These are phyloP conservation scores for Pythium utonaiense DNA, from an alignment of 352 stramenopile species.

Conservation along the genomic window DNA sequence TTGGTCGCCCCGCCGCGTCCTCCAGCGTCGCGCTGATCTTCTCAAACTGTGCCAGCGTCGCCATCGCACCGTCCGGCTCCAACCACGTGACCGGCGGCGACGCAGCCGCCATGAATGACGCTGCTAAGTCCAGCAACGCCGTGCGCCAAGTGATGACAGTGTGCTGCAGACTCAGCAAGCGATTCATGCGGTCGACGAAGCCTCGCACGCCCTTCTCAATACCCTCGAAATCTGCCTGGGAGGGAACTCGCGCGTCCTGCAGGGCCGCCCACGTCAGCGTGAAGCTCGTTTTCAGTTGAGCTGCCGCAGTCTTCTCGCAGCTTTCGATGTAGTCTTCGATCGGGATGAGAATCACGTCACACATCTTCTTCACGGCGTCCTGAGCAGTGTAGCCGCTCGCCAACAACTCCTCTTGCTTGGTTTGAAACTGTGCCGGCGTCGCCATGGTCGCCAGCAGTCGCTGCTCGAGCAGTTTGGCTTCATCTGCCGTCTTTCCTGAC, in stretches of 20 bases:
- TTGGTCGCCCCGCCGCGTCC: neutral
- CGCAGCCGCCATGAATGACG: conserved; percentile 5
- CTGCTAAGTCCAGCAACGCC: conserved; percentile 2
- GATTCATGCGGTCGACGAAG: neutral
- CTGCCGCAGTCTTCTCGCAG: conserved; percentile 7
- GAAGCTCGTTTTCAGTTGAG: conserved; percentile 6
- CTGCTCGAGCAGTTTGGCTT: conserved; percentile 68
- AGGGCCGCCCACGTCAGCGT: neutral
- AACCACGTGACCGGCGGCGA: conserved; percentile 1
- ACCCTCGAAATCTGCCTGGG: neutral
- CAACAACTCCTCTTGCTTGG: neutral
- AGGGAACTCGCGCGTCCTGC: neutral
- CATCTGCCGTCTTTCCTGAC: conserved; percentile 53
- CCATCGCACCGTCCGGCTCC: neutral
- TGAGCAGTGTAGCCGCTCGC: neutral
- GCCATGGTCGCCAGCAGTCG: conserved; percentile 35
- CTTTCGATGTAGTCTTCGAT: conserved; percentile 29
- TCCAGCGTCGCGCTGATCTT: conserved; percentile 4
- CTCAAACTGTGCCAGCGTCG: neutral
- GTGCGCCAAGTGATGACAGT: conserved; percentile 6
- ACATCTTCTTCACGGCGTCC: neutral
- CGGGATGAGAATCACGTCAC: neutral
- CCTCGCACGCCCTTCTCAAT: neutral
- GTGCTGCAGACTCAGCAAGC: neutral
- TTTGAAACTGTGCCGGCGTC: conserved; percentile 10